Evolutionary conservation across 1,284 basidiomycete species (phyloP), one percentile per base, ranked within the genome.

Genomic region (Pulchroboletus neoregius): DNA sequence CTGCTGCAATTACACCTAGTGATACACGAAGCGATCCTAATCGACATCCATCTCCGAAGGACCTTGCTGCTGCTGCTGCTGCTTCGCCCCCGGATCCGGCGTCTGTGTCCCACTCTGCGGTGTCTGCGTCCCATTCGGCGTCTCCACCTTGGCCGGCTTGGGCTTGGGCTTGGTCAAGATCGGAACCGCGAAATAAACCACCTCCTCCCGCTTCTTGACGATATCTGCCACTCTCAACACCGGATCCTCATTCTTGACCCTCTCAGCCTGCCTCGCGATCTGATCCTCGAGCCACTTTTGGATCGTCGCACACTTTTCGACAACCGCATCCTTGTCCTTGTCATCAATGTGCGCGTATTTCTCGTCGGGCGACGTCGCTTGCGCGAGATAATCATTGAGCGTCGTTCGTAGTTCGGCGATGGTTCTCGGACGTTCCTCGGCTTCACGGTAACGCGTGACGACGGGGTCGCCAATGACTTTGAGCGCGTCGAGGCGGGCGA

Each of bases 211-310:
- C 77, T 86, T 89, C 84, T 92, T 92, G 68, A 74, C 66, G 56
- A 95, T 86, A 66, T 96, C 91, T 46, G 73, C 81, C 44, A 75
- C 79, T 48, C 78, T 91, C 67, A 95, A 70, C 53, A 91, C 79
- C 22, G 91, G 85, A 66, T 94, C 85, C 52, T 84, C 81, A 63
- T 90, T 87, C 82, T 94, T 94, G 65, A 85, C 72, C 53, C 82
- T 76, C 75, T 96, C 94, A 20, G 78, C 74, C 75, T 96, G 94
- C 58, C 86, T 76, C 50, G 82, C 84, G 51, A 83, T 80, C 75
- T 87, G 80, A 74, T 96, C 91, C 61, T 94, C 89, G 53, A 97
- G 79, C 94, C 94, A 96, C 70, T 94, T 88, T 71, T 91, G 87
- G 37, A 87, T 73, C 23, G 82, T 91, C 41, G 90, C 86, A 37